These are phyloP conservation scores for Xylaria hypoxylon DNA, from an alignment of 2,329 filamentous ascomycete species.

Conservation along the genomic window DNA sequence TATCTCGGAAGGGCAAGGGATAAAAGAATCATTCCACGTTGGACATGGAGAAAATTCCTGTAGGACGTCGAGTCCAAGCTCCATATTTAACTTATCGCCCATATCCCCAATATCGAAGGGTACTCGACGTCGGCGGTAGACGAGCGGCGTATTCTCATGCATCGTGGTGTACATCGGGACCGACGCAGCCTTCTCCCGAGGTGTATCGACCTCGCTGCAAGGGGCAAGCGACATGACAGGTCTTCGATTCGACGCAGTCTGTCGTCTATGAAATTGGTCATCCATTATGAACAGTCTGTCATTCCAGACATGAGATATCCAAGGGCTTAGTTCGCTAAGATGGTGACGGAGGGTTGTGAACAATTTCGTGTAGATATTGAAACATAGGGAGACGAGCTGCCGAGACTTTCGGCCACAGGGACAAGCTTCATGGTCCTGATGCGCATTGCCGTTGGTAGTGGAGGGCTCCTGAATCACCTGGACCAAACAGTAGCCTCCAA, in stretches of 20 bases:
- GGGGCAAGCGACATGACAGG: slow-evolving; percentile 38
- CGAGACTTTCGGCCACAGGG: slow-evolving; percentile 35
- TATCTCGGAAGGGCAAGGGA: slow-evolving; percentile 27
- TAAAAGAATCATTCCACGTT: slow-evolving; percentile 29
- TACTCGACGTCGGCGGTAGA: slow-evolving; percentile 33
- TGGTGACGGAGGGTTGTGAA: slow-evolving; percentile 48
- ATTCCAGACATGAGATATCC: slow-evolving; percentile 48
- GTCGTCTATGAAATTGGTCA: slow-evolving; percentile 19
- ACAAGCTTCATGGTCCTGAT: slow-evolving; percentile 17
- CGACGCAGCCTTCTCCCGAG: slow-evolving; percentile 4
- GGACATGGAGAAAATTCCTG: slow-evolving; percentile 36
- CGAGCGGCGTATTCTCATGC: slow-evolving; percentile 14
- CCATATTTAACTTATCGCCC: slow-evolving; percentile 30
- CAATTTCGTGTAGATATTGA: slow-evolving; percentile 50
- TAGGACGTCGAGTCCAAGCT: slow-evolving; percentile 34
- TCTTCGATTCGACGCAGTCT: background rate
- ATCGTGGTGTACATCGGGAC: slow-evolving; percentile 36
- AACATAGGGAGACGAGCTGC: slow-evolving; percentile 46
- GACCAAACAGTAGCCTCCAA: slow-evolving; percentile 49
- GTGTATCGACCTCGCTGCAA: slow-evolving; percentile 25
- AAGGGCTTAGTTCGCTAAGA: slow-evolving; percentile 36
- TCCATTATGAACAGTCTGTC: slow-evolving; percentile 39
- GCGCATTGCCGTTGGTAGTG: slow-evolving; percentile 10
- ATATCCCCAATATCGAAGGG: slow-evolving; percentile 21
- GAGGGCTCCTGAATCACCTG: slow-evolving; percentile 41